Percentiles rank a stretch among this genome's conserved stretches.
Evolutionary conservation across 176 grass and related monocot genomes (phyloP).

Genomic region (Musa beccarii): DNA sequence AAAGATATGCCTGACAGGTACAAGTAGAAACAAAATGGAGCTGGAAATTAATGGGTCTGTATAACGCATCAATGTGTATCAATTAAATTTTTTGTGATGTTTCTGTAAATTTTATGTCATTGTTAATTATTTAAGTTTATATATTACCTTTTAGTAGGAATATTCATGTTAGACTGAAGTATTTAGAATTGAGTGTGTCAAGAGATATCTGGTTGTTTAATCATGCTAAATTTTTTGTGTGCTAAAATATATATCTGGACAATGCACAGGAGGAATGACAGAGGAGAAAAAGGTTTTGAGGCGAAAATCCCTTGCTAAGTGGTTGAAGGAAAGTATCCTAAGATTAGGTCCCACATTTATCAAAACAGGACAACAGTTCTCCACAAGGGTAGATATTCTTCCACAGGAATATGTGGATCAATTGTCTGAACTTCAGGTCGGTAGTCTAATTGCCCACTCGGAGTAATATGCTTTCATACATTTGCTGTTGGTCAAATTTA

Average conservation of each 20-base stretch:
- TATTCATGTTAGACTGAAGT: not conserved
- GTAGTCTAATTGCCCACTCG: slow-evolving; percentile 8
- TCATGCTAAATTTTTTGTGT: not conserved
- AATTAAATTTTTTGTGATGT: no score
- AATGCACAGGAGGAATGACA: slow-evolving; percentile 62
- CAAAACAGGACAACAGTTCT: slow-evolving; percentile 97
- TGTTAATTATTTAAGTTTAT: no score
- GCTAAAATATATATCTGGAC: not conserved
- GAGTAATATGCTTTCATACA: not conserved
- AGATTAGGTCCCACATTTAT: slow-evolving; percentile 98
- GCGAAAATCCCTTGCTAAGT: slow-evolving; percentile 80
- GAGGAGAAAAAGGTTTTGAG: slow-evolving; percentile 69
- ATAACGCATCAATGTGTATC: no score
- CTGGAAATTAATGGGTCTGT: no score
- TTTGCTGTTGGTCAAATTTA: not conserved
- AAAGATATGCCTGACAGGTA: no score
- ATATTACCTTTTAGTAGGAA: not conserved
- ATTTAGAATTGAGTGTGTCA: not conserved
- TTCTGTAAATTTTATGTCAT: no score
- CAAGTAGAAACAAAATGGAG: no score
- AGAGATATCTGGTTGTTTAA: not conserved
- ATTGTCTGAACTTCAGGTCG: slow-evolving; percentile 89
- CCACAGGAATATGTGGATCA: slow-evolving; percentile 96
- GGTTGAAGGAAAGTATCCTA: slow-evolving; percentile 95
- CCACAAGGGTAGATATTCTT: slow-evolving; percentile 96